Evolutionary conservation across 2,329 filamentous ascomycete species (phyloP).

Genomic region (Mariannaea sp.): DNA sequence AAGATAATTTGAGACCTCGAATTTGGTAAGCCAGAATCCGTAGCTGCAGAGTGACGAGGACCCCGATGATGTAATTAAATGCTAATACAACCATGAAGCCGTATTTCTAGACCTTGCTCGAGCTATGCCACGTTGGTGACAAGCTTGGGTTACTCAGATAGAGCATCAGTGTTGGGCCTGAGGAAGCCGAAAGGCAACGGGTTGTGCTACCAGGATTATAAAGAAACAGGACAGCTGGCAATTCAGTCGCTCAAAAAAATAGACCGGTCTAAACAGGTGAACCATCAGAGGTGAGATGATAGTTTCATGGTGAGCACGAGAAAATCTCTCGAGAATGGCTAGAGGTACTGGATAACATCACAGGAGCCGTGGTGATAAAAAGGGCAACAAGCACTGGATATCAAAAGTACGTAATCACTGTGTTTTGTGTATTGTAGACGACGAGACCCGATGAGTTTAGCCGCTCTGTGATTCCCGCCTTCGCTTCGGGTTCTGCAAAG

Average conservation of each 20-base stretch:
- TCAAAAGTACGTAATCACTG: too few species aligned
- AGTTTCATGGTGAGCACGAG: constrained; percentile 38
- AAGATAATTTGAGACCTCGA: constrained; percentile 61
- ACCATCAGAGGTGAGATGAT: constrained; percentile 31
- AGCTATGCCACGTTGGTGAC: constrained; percentile 61
- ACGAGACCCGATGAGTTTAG: constrained; percentile 26
- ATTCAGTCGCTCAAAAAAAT: too few species aligned
- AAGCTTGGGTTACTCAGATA: too few species aligned
- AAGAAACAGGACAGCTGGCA: too few species aligned
- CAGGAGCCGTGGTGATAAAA: too few species aligned
- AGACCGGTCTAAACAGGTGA: too few species aligned
- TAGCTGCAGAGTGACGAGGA: constrained; percentile 64
- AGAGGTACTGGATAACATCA: constrained; percentile 5
- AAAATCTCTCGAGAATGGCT: constrained; percentile 9
- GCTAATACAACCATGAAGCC: constrained; percentile 68
- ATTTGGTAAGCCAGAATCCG: constrained; percentile 68
- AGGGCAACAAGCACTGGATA: too few species aligned
- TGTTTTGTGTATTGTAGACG: too few species aligned
- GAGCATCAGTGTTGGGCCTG: too few species aligned
- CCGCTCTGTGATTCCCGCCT: constrained; percentile 22
- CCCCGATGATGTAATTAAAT: constrained; percentile 66
- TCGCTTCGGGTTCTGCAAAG: constrained; percentile 14
- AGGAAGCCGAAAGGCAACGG: too few species aligned
- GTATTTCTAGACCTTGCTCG: constrained; percentile 59
- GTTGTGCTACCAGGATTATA: too few species aligned